A percentile compares a stretch with the other conserved stretches of the same genome.
Conservation (phyloP, 176 grass and related monocot species). For the Bolboschoenus planiculmis region DNA sequence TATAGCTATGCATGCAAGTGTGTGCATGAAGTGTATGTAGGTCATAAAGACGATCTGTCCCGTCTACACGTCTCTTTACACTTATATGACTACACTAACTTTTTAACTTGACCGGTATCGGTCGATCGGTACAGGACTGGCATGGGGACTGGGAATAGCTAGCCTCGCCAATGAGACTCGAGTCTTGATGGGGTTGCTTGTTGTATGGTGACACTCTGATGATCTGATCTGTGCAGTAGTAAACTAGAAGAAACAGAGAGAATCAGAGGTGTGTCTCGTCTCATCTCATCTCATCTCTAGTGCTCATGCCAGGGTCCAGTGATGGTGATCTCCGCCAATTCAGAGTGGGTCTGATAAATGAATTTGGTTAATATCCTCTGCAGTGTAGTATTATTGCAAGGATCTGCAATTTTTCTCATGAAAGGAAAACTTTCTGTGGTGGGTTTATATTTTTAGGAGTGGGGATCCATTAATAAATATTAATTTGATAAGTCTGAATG, state of each 20-base stretch:
- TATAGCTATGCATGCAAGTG: not conserved
- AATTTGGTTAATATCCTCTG: too few relatives aligned
- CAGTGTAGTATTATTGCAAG: too few relatives aligned
- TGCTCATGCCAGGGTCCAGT: not conserved
- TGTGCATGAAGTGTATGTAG: too few relatives aligned
- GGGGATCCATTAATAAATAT: too few relatives aligned
- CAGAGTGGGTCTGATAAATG: too few relatives aligned
- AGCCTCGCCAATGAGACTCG: not conserved
- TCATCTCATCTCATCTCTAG: not conserved
- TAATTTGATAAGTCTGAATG: too few relatives aligned
- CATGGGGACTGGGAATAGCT: too few relatives aligned
- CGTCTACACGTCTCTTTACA: slow-evolving; percentile 20
- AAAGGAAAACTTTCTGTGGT: too few relatives aligned
- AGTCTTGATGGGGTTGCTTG: not conserved
- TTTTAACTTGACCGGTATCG: slow-evolving; percentile 3
- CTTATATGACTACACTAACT: slow-evolving; percentile 15
- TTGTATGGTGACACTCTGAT: not conserved
- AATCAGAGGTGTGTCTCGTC: not conserved
- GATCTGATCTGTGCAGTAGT: not conserved
- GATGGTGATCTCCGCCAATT: not conserved
- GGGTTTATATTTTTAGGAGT: too few relatives aligned
- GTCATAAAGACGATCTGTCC: slow-evolving; percentile 21
- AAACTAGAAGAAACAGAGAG: not conserved
- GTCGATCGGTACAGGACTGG: not conserved
- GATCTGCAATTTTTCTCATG: too few relatives aligned